These are phyloP conservation scores for Paxillus ammoniavirescens DNA, from an alignment of 768 basidiomycete genomes.

Conservation along the genomic window DNA sequence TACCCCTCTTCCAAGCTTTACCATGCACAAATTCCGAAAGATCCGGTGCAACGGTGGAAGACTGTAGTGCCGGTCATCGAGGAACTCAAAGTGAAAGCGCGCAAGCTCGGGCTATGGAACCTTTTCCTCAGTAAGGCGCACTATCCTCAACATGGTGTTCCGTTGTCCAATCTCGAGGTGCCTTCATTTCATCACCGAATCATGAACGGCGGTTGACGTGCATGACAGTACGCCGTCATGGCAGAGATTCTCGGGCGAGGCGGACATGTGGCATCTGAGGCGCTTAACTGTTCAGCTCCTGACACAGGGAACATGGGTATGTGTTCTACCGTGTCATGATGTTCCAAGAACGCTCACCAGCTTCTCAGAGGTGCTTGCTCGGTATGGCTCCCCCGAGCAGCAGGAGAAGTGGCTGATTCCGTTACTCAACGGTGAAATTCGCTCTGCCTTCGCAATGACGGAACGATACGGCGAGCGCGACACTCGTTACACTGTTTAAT, in stretches of 20 bases:
- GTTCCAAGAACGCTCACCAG: not conserved
- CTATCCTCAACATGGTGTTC: slow-evolving; percentile 86
- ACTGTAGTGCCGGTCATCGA: slow-evolving; percentile 77
- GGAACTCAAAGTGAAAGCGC: slow-evolving; percentile 86
- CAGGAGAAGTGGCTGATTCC: slow-evolving; percentile 89
- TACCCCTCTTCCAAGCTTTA: slow-evolving; percentile 76
- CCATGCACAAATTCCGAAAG: slow-evolving; percentile 77
- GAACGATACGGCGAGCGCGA: slow-evolving; percentile 72
- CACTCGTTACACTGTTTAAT: not conserved
- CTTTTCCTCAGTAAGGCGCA: slow-evolving; percentile 93
- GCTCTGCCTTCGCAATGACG: slow-evolving; percentile 96
- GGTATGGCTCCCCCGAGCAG: slow-evolving; percentile 89
- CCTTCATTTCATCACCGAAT: slow-evolving; percentile 10
- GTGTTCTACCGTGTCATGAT: slow-evolving; percentile 18
- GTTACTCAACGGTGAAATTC: slow-evolving; percentile 87
- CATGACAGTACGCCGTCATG: slow-evolving; percentile 88
- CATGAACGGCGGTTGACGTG: not conserved
- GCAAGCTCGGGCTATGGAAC: slow-evolving; percentile 92
- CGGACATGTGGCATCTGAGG: slow-evolving; percentile 80
- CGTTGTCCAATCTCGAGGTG: slow-evolving; percentile 93
- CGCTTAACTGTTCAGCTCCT: slow-evolving; percentile 91
- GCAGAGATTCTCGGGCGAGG: slow-evolving; percentile 91
- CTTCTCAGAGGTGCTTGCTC: slow-evolving; percentile 85
- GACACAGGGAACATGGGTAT: slow-evolving; percentile 98
- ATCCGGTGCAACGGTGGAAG: slow-evolving; percentile 78